A percentile compares a stretch with the other conserved stretches of the same genome.
Evolutionary conservation across 306 rosid species (phyloP).

Genomic region (Cucumis hystrix): DNA sequence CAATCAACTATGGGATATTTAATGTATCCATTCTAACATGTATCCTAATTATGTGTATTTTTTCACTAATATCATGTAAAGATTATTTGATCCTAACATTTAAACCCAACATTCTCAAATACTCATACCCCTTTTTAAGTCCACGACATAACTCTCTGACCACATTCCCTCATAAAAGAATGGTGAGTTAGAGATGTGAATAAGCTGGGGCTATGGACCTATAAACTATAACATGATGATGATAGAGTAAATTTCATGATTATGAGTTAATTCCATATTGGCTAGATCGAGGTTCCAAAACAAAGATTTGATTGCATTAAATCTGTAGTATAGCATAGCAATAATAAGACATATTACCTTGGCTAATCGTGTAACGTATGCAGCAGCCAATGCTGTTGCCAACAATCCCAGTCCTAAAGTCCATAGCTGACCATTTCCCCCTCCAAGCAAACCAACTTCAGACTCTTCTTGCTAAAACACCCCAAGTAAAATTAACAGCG

Average conservation of each 20-base stretch:
- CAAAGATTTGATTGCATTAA: background rate
- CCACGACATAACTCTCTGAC: background rate
- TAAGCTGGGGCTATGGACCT: background rate
- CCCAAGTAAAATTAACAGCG: background rate
- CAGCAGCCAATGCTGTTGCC: slow-evolving; percentile 74
- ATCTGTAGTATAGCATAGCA: background rate
- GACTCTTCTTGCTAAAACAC: slow-evolving; percentile 87
- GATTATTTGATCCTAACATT: background rate
- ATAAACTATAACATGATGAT: background rate
- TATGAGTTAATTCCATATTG: background rate
- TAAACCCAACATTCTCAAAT: background rate
- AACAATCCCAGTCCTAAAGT: slow-evolving; percentile 80
- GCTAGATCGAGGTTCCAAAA: background rate
- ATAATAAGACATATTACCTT: slow-evolving; percentile 35
- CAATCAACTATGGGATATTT: background rate
- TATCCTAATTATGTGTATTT: background rate
- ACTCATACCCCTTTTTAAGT: background rate
- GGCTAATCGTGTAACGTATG: slow-evolving; percentile 79
- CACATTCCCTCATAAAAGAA: too few species aligned
- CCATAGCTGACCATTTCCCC: slow-evolving; percentile 69
- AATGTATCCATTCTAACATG: background rate
- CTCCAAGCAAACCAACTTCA: slow-evolving; percentile 43
- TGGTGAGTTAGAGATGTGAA: too few species aligned
- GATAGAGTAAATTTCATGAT: background rate
- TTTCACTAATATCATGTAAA: background rate